Percentiles rank a stretch among this genome's conserved stretches.
Conservation (phyloP, 768 basidiomycete genomes). For the Psilocybe azurescens region DNA sequence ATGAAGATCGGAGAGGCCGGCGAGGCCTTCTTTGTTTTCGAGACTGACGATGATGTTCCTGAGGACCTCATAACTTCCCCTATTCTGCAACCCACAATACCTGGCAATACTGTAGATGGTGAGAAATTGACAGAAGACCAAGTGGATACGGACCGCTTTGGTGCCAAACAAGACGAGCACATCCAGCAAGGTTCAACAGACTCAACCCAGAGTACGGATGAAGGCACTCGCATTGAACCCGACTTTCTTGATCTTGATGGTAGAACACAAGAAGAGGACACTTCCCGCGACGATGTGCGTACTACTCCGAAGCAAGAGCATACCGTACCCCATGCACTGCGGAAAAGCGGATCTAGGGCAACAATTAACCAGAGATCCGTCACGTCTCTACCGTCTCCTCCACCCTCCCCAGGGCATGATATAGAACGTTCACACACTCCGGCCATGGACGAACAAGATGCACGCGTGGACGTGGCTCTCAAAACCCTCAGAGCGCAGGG, state of each 20-base stretch:
- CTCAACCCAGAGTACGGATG: conserved; percentile 17
- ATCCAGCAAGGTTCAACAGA: conserved; percentile 13
- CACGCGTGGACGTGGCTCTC: conserved; percentile 57
- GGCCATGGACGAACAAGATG: conserved; percentile 44
- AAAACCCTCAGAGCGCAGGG: conserved; percentile 44
- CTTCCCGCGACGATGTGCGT: conserved; percentile 22
- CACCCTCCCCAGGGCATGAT: conserved; percentile 30
- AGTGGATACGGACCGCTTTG: conserved; percentile 44
- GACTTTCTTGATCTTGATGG: conserved; percentile 89
- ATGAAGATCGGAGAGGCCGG: conserved; percentile 99
- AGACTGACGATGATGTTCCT: conserved; percentile 94
- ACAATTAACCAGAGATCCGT: conserved; percentile 31
- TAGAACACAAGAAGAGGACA: conserved; percentile 24
- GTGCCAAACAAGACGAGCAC: conserved; percentile 35
- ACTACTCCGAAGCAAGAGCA: conserved; percentile 39
- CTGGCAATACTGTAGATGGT: conserved; percentile 36
- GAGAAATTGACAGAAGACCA: conserved; percentile 26
- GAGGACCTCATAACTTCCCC: conserved; percentile 94
- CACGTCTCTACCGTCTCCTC: conserved; percentile 37
- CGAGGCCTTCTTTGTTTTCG: conserved; percentile 98
- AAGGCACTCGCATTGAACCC: conserved; percentile 53
- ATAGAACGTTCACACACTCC: conserved; percentile 28
- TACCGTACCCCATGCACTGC: conserved; percentile 31
- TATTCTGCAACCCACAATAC: conserved; percentile 70
- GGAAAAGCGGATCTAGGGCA: conserved; percentile 33